Evolutionary conservation across 2,329 filamentous ascomycete species (phyloP), one percentile per base, ranked within the genome.

Genomic region (Colletotrichum filicis): DNA sequence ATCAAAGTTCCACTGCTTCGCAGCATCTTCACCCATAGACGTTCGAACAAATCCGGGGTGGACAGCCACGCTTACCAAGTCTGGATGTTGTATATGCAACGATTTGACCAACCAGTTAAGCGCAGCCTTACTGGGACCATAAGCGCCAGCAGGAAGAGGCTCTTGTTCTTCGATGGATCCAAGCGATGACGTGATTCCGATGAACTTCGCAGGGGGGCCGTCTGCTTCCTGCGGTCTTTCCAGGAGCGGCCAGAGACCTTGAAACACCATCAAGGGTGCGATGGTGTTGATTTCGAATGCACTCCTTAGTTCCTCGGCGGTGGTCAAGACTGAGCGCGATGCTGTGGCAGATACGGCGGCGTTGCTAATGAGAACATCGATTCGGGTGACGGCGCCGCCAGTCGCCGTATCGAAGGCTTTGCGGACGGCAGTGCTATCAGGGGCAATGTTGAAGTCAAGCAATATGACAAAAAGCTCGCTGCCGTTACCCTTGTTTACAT

Each of bases 321-420:
- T 82, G 30, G 64, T 83, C 26, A 79, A 76, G 11, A 76, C 63
- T 0, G 82, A 79, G 1, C 78, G 75, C 1, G 76, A 78, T 71
- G 79, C 81, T 52, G 78, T 76, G 11, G 78, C 77, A 16, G 76
- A 77, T 24, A 85, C 82, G 2, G 84, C 87, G 0, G 87, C 87
- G 73, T 90, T 90, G 70, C 85, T 85, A 73, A 90, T 84, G 4
- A 90, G 82, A 7, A 87, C 77, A 57, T 90, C 87, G n/a, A 90
- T 77, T 22, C 82, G 77, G 16, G 76, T 74, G 74, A 87, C 68
- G 14, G 79, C 76, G 5, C 83, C 75, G 1, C 9, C 74, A 12
- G 76, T 66, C 4, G 82, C 73, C 12, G 79, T 80, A 2, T 66
- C 72, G 7, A 77, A 78, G 2, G 82, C 77, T 9, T 72, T 59